Base-by-base conservation (phyloP, 345 rosid genomes). In the Citropsis articulata region DNA sequence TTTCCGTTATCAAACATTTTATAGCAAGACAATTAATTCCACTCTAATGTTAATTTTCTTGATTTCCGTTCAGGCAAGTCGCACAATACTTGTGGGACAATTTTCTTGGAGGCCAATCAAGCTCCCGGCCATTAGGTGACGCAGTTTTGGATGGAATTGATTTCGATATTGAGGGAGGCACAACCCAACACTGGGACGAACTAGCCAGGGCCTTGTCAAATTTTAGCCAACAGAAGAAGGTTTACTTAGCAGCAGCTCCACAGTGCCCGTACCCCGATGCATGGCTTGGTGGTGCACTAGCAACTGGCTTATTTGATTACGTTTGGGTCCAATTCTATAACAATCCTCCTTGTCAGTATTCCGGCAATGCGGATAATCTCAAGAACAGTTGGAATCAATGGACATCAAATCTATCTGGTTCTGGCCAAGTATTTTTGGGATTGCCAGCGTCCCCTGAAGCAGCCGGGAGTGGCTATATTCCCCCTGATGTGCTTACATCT, bases 311-410 rank as follows among this genome's bases (percentile, higher is more conserved):
- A n/a, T 83, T 80, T 25, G 83, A 80, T 27, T 76, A 76, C 22
- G 75, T 83, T 25, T 79, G 75, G 83, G 77, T 79, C 45, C 83
- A 79, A 33, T 83, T 83, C 59, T 83, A 79, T 28, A 76, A 83
- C 75, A 83, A 83, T 31, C 75, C 75, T n/a, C 71, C 68, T 1
- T 76, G 83, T 33, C 72, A 83, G 27, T 80, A 79, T 45, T 30
- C 45, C 31, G 57, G 77, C 13, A 72, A 72, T 22, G 40, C 45
- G 21, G 55, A 21, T 9, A 71, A 71, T 42, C 66, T 79, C 14
- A 42, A 30, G 19, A 69, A 19, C 27, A 60, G 79, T 13, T 69
- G 81, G 83, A 79, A 77, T 21, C 64, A 76, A 5, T 83, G 83
- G 80, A 76, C 60, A 16, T 28, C 80, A 21, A 45, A 45, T 25